Base-by-base conservation (phyloP, 257 asterid genomes). In the Solanum chmielewskii region DNA sequence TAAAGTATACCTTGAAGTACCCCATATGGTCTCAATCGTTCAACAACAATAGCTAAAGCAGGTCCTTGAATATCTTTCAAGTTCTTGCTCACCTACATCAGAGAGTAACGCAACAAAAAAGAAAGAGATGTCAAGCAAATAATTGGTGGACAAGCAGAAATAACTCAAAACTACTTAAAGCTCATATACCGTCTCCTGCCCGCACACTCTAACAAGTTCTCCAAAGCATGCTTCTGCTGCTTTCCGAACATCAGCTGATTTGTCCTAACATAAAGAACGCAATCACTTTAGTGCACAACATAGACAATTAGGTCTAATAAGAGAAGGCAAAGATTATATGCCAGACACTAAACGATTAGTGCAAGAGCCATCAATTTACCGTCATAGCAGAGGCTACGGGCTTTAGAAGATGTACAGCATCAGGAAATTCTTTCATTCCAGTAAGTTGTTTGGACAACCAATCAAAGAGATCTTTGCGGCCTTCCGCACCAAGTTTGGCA, bases 201-300 rank as follows among this genome's bases (percentile, higher is more conserved):
- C 99, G 88, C 99, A 95, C 87, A 95, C 94, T 92, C 98, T 93
- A 90, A 96, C 62, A 83, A 97, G 89, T 90, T 97, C 99, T 93
- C 88, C 92, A 90, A 97, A 96, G 92, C 96, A 97, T 27, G 93
- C 87, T 93, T 97, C 99, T 62, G 99, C 99, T 60, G 98, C 97
- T 90, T 96, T 96, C 89, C 99, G 98, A 89, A 97, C 99, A 92
- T 97, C 99, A 37, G 98, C 99, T 45, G 99, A 96, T 92, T 97
- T 97, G 89, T 97, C 99, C 99, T 97, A 92, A 71, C 20, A 86
- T 52, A 86, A 21, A 62, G 86, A 74, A 85, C 21, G 85, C 13
- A 49, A 49, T 81, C 45, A 23, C 69, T 29, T 81, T 5, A 81
- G 68, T 9, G 69, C 45, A 81, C 11, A 12, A 11, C 23, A 31